Evolutionary conservation across 805 yeast species (phyloP).

Genomic region (Suhomyces sp.): DNA sequence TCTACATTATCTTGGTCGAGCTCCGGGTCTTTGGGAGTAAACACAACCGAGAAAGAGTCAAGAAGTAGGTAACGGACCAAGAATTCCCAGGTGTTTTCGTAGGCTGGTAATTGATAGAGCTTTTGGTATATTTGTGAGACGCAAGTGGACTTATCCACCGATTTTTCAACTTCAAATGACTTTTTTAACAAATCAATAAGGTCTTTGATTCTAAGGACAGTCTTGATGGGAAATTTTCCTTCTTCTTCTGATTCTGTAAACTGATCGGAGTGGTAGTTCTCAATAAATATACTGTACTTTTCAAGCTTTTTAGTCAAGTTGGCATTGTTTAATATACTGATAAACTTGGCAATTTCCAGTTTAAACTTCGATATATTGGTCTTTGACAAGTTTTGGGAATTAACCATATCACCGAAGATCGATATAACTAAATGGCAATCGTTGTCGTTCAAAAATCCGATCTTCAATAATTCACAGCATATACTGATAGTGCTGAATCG

Average conservation of each 20-base stretch:
- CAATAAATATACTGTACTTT: constrained; percentile 27
- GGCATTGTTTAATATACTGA: constrained; percentile 43
- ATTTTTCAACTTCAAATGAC: constrained; percentile 5
- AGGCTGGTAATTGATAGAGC: constrained; percentile 11
- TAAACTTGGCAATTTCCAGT: constrained; percentile 54
- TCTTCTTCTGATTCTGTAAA: constrained; percentile 21
- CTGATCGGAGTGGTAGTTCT: constrained; percentile 21
- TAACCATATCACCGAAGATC: constrained; percentile 28
- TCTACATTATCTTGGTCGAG: constrained; percentile 14
- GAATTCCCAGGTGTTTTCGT: constrained; percentile 34
- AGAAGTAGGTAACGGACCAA: constrained; percentile 40
- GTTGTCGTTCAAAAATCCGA: constrained; percentile 62
- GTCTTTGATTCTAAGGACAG: constrained; percentile 20
- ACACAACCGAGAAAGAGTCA: constrained; percentile 41
- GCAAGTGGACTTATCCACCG: background rate
- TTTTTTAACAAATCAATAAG: constrained; percentile 13
- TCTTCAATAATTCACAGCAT: constrained; percentile 51
- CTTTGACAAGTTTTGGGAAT: constrained; percentile 11
- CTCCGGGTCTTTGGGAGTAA: constrained; percentile 11
- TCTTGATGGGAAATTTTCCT: constrained; percentile 17
- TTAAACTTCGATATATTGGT: constrained; percentile 25
- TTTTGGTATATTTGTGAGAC: background rate
- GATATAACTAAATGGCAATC: constrained; percentile 34
- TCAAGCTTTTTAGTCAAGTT: constrained; percentile 36
- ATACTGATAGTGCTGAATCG: constrained; percentile 49